Conservation (phyloP, 768 basidiomycete genomes). For the Tylopilus sp. region DNA sequence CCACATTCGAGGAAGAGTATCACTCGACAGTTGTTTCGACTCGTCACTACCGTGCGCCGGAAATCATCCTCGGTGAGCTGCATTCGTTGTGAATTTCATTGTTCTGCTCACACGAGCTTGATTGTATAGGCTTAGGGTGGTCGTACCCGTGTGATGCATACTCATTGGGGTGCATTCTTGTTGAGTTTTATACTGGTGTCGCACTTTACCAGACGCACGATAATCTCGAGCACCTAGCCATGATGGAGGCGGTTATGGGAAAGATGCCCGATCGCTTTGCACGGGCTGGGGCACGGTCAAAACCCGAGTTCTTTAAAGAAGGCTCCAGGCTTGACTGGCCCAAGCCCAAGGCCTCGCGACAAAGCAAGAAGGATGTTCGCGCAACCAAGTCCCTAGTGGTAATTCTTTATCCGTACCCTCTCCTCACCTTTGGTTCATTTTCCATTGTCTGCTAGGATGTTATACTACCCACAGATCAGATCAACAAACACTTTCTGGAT, state of each 20-base stretch:
- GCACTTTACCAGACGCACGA: slow-evolving; percentile 99
- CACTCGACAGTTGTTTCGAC: slow-evolving; percentile 98
- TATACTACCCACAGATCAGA: slow-evolving; percentile 69
- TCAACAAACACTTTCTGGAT: slow-evolving; percentile 81
- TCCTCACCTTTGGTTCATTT: neutral
- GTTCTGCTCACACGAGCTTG: slow-evolving; percentile 11
- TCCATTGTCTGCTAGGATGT: slow-evolving; percentile 56
- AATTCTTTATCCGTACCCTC: slow-evolving; percentile 25
- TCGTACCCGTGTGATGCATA: slow-evolving; percentile 98
- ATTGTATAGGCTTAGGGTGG: slow-evolving; percentile 84
- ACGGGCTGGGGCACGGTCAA: slow-evolving; percentile 68
- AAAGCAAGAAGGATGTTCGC: slow-evolving; percentile 92
- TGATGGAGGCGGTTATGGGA: slow-evolving; percentile 99
- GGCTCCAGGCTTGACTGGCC: slow-evolving; percentile 88
- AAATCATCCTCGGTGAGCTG: slow-evolving; percentile 92
- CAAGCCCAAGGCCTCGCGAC: slow-evolving; percentile 78
- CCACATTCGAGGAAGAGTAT: slow-evolving; percentile 97
- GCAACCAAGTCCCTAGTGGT: slow-evolving; percentile 78
- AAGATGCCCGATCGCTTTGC: slow-evolving; percentile 91
- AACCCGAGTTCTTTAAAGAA: slow-evolving; percentile 93
- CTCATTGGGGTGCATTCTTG: slow-evolving; percentile 96
- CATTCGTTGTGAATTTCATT: slow-evolving; percentile 12
- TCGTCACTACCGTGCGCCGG: slow-evolving; percentile 96
- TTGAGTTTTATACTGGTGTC: slow-evolving; percentile 96
- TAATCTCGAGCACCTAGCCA: slow-evolving; percentile 97